Conservation (phyloP, 192 early-diverging fungal genomes). For the Paraglomus brasilianum region DNA sequence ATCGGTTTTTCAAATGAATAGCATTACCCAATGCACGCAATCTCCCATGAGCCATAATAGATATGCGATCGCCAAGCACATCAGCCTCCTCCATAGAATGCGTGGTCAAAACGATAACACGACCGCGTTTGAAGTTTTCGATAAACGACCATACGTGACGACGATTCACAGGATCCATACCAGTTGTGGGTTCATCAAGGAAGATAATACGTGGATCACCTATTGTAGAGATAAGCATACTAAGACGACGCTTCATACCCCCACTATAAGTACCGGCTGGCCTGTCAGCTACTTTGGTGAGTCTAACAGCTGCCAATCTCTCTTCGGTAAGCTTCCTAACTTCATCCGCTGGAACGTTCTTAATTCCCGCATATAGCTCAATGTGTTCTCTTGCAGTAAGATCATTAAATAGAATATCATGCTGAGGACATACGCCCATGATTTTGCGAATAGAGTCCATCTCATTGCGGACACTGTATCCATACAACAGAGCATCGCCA, state of each 20-base stretch:
- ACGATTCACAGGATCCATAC: constrained; percentile 80
- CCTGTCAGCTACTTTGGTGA: constrained; percentile 64
- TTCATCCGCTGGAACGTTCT: constrained; percentile 59
- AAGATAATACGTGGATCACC: constrained; percentile 69
- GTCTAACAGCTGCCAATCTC: constrained; percentile 63
- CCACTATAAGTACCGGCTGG: constrained; percentile 69
- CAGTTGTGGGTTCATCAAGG: constrained; percentile 64
- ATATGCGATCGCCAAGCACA: constrained; percentile 59
- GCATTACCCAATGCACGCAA: constrained; percentile 62
- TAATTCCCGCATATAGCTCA: constrained; percentile 70
- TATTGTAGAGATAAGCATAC: constrained; percentile 70
- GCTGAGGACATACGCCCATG: constrained; percentile 79
- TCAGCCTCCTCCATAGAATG: constrained; percentile 78
- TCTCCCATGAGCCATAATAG: constrained; percentile 64
- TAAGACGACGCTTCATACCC: constrained; percentile 74
- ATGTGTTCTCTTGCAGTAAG: constrained; percentile 75
- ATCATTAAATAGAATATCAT: constrained; percentile 75
- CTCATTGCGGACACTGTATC: constrained; percentile 52
- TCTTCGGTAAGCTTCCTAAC: constrained; percentile 60
- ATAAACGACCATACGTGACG: constrained; percentile 77
- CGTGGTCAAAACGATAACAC: constrained; percentile 71
- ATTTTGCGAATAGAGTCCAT: constrained; percentile 65
- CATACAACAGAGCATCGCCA: constrained; percentile 71
- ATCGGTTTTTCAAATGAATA: constrained; percentile 68
- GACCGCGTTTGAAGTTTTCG: constrained; percentile 71